Evolutionary conservation across 441 rosid species (phyloP).

Genomic region (Pelargonium cotyledonis): DNA sequence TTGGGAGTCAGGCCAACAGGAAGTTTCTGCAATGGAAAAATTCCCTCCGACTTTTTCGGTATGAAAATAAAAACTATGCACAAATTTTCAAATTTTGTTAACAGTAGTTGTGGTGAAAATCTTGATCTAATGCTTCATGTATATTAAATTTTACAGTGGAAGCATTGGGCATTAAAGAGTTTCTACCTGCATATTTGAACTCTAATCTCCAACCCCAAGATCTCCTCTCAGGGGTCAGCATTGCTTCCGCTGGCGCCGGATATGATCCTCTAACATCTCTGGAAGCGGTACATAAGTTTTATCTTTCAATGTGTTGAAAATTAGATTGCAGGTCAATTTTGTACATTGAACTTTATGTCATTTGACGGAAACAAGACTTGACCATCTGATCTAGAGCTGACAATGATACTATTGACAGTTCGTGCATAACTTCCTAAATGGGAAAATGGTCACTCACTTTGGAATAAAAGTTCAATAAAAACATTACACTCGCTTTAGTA

Average conservation of each 20-base stretch:
- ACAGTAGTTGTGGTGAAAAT: background rate
- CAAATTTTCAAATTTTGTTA: too few relatives aligned
- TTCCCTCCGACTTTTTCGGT: conserved; percentile 28
- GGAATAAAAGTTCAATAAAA: too few relatives aligned
- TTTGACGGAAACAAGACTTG: too few relatives aligned
- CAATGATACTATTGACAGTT: too few relatives aligned
- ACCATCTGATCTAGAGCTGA: too few relatives aligned
- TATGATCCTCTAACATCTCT: conserved; percentile 18
- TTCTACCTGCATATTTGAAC: conserved; percentile 19
- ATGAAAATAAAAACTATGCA: background rate
- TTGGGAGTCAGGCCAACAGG: conserved; percentile 22
- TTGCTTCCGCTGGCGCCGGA: conserved; percentile 30
- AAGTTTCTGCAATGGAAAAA: conserved; percentile 26
- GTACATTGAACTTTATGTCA: too few relatives aligned
- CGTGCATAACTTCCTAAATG: too few relatives aligned
- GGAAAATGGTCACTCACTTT: too few relatives aligned
- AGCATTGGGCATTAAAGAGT: conserved; percentile 19
- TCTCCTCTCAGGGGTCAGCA: conserved; percentile 22
- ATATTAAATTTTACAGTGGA: conserved; percentile 12
- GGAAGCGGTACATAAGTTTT: conserved; percentile 8
- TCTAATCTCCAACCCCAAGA: conserved; percentile 20
- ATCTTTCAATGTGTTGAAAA: too few relatives aligned
- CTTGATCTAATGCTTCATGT: background rate
- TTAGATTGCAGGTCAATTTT: too few relatives aligned
- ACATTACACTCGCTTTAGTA: too few relatives aligned